Evolutionary conservation across 2,329 filamentous ascomycete genomes (phyloP), one percentile per base, ranked within the genome.

Genomic region (Phoma sp.): DNA sequence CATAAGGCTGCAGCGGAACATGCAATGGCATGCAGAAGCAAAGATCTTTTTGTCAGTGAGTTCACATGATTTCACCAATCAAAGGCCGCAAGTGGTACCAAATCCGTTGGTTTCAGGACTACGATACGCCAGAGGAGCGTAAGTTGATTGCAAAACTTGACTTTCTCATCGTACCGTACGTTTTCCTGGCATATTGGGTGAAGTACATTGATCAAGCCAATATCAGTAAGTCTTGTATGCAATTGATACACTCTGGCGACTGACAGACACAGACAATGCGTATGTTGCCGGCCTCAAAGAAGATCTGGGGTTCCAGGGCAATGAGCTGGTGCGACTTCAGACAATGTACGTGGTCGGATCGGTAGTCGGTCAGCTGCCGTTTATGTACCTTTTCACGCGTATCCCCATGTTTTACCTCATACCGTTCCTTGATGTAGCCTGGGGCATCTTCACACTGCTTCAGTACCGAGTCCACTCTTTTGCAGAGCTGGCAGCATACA

Each of bases 371-470:
- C 80, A 83, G 61, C 67, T 84, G 6, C 82, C 82, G 0, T 83
- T 83, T 60, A 75, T 80, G 56, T 83, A 82, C 53, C 67, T 84
- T 1, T 81, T 84, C 53, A 70, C 66, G 0, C 61, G 64, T 6
- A 42, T 72, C 9, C 66, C 81, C 0, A 80, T 85, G 69, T 76
- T 78, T 48, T 84, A 77, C 69, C 60, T 82, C 0, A 77, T 84
- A 5, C 83, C 83, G 0, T 73, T 76, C 7, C 73, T 84, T 56
- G 81, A 85, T 52, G 58, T 85, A 1, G 66, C 74, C 2, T 86
- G 84, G 84, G 83, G 82, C 0, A 67, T 85, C 14, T 83, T 86
- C 54, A 86, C 83, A 0, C 74, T 87, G 7, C 70, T 85, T 3
- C 82, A 85, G 52, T 84, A 80, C 47, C 78, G 82, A 5, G 78